Evolutionary conservation across 257 asterid genomes (phyloP), one percentile per base, ranked within the genome.

Genomic region (Solanum bukasovii): DNA sequence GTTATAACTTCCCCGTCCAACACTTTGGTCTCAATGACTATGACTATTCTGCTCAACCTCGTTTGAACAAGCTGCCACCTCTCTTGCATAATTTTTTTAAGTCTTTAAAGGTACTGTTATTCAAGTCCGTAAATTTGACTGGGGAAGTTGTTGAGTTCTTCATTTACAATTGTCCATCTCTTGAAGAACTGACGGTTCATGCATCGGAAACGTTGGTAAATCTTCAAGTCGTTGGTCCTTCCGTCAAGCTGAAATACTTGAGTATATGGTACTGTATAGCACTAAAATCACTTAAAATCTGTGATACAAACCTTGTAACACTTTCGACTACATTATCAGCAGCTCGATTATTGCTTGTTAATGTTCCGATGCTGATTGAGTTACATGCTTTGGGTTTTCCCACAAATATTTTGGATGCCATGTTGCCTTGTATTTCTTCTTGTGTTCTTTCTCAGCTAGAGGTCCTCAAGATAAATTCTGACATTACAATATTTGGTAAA

Each of bases 331-430:
- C 70, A 61, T 8, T 25, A 23, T 9, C 29, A 9, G 14, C 52
- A 44, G 52, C 25, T 8, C 11, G 11, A 9, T 61, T 61, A 23
- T 61, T 61, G 70, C 70, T 61, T 61, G 65, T 94, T 31, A 90
- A 93, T 79, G 93, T 92, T 70, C 92, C 94, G 3, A 91, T 85
- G 92, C 97, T 93, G 33, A 89, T 86, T n/a, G 92, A 91, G 85
- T 86, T 92, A 29, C 84, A 84, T 3, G 29, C 90, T 34, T 2
- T 9, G 9, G 88, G 90, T 61, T 10, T 9, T 0, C 89, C 59
- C 85, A 89, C 90, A 59, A 93, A 8, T 61, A 61, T 61, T 61
- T 21, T 61, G 13, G 29, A 61, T 61, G 3, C 10, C 5, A 61
- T 61, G 11, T 61, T 61, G 29, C 6, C 70, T 61, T 1, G 27